Conservation (phyloP, 768 basidiomycete genomes). For the Brasilioporus rufonigricans region DNA sequence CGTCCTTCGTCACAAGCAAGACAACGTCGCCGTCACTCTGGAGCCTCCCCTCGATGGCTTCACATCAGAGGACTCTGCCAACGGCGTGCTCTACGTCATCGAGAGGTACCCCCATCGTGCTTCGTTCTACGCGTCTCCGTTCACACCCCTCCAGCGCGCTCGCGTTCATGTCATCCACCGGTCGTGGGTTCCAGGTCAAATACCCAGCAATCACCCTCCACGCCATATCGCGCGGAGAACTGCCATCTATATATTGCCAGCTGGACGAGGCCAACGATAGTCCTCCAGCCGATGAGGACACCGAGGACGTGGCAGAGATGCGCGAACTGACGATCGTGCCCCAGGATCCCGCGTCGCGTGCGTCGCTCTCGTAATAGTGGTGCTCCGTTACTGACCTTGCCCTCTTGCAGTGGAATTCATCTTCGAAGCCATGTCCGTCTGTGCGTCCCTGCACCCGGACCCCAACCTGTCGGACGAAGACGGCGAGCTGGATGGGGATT, state of each 20-base stretch:
- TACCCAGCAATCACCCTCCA: constrained; percentile 93
- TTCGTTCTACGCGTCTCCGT: background rate
- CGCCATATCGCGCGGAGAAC: constrained; percentile 76
- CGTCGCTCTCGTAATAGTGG: constrained; percentile 32
- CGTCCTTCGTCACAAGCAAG: constrained; percentile 70
- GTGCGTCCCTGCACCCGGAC: constrained; percentile 86
- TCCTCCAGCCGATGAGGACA: constrained; percentile 38
- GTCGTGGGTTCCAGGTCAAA: constrained; percentile 76
- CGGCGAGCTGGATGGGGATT: constrained; percentile 47
- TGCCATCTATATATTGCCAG: constrained; percentile 88
- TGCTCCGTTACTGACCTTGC: background rate
- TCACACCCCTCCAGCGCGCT: constrained; percentile 51
- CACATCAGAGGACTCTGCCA: constrained; percentile 44
- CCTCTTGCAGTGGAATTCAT: constrained; percentile 73
- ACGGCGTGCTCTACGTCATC: constrained; percentile 78
- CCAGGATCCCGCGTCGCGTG: constrained; percentile 53
- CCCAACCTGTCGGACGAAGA: constrained; percentile 40
- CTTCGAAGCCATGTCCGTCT: constrained; percentile 82
- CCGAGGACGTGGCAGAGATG: constrained; percentile 51
- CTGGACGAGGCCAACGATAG: constrained; percentile 60
- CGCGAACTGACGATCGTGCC: constrained; percentile 82
- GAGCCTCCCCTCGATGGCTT: constrained; percentile 70
- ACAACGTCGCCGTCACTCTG: constrained; percentile 63
- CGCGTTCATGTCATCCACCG: constrained; percentile 69
- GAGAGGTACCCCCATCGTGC: constrained; percentile 59